phyloP scores from a whole-genome alignment of 768 basidiomycete species.

The Hygrocybe coccinea region DNA sequence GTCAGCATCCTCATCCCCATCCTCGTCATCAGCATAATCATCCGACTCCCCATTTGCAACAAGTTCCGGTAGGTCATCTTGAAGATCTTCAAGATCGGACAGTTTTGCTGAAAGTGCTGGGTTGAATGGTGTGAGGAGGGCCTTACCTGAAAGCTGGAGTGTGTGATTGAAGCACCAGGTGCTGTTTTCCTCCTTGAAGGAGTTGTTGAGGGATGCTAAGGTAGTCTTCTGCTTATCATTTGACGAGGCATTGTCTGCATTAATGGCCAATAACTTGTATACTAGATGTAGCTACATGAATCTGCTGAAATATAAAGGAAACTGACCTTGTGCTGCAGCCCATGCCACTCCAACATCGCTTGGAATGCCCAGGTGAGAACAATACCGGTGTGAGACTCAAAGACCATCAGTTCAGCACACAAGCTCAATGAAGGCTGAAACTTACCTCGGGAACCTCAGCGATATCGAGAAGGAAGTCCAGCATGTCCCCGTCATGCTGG shows the following conservation, averaged over 20 bases:
- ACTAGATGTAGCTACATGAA: too few species aligned
- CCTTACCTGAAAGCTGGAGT: slow-evolving; percentile 14
- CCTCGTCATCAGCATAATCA: not conserved
- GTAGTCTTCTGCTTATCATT: not conserved
- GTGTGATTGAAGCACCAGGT: not conserved
- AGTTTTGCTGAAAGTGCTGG: not conserved
- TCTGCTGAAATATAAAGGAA: too few species aligned
- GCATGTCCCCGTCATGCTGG: slow-evolving; percentile 23
- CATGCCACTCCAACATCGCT: slow-evolving; percentile 30
- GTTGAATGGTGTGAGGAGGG: slow-evolving; percentile 13
- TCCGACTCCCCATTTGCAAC: not conserved
- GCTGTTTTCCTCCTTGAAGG: not conserved
- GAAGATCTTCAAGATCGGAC: not conserved
- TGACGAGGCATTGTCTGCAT: not conserved
- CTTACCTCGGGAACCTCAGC: slow-evolving; percentile 30
- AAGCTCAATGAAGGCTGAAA: not conserved
- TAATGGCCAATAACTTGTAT: not conserved
- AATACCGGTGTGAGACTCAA: slow-evolving; percentile 29
- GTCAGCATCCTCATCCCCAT: slow-evolving; percentile 4
- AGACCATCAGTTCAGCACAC: not conserved
- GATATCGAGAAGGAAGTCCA: slow-evolving; percentile 32
- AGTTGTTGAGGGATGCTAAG: not conserved
- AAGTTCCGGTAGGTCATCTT: not conserved
- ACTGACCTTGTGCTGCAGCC: slow-evolving; percentile 25
- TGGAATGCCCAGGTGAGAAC: slow-evolving; percentile 33